phyloP scores from a whole-genome alignment of 108 stramenopile genomes.

The Pseudonitzschia pungens region DNA sequence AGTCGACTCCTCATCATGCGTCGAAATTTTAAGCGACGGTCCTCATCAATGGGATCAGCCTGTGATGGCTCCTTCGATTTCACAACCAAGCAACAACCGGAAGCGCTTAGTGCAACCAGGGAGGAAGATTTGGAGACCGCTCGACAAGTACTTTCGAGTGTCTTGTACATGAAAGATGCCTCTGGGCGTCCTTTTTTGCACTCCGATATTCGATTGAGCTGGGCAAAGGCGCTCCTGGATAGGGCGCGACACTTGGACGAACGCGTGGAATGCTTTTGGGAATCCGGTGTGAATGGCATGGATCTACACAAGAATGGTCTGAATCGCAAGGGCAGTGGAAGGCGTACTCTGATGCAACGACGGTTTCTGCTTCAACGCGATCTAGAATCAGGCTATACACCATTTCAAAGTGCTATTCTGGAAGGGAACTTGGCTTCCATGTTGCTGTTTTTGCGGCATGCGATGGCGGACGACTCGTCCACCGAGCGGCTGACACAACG shows the following conservation, averaged over 20 bases:
- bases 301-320: not conserved
- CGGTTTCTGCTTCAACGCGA: constrained; percentile 35
- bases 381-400: constrained; percentile 67
- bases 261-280: not conserved
- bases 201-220: constrained; percentile 3
- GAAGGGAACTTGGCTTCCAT: constrained; percentile 48
- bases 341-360: constrained; percentile 11
- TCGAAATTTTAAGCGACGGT: constrained; percentile 10
- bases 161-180: constrained; percentile 30
- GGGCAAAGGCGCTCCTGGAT: constrained; percentile 34
- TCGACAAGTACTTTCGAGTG: constrained; percentile 9
- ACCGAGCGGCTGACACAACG: constrained; percentile 29
- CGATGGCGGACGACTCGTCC: constrained; percentile 7
- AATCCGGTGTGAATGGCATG: not conserved
- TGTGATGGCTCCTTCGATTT: not conserved
- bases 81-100: not conserved
- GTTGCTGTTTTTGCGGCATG: constrained; percentile 56
- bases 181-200: constrained; percentile 30
- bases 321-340: not conserved
- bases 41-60: constrained; percentile 5
- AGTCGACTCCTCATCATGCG: not conserved
- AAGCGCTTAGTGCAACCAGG: not conserved
- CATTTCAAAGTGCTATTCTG: constrained; percentile 63
- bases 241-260: constrained; percentile 30
- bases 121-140: constrained; percentile 17